Evolutionary conservation across 371 early-diverging fungal species (phyloP).

Genomic region (Lichtheimia corymbifera): DNA sequence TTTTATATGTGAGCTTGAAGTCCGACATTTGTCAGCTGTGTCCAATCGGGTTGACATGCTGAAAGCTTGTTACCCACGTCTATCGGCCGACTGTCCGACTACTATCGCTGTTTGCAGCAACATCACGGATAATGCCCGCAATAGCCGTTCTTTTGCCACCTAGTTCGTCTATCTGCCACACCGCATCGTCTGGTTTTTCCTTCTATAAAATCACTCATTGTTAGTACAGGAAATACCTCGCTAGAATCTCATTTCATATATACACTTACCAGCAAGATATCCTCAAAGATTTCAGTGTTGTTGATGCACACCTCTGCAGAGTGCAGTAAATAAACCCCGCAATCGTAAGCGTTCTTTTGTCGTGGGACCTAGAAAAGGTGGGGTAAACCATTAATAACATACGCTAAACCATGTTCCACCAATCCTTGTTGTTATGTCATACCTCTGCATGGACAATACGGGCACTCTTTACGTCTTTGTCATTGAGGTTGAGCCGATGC

Average conservation of each 20-base stretch:
- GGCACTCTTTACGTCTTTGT: constrained; percentile 3
- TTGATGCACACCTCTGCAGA: constrained; percentile 50
- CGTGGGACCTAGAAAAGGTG: constrained; percentile 40
- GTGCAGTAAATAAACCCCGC: constrained; percentile 64
- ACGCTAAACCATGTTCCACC: not conserved
- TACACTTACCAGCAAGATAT: constrained; percentile 6
- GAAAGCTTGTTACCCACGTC: constrained; percentile 4
- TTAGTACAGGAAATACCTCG: too few relatives aligned
- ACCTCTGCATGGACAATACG: constrained; percentile 13
- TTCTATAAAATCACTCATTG: too few relatives aligned
- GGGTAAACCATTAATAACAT: too few relatives aligned
- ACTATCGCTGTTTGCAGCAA: too few relatives aligned
- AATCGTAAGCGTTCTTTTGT: constrained; percentile 66
- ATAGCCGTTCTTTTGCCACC: too few relatives aligned
- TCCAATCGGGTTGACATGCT: constrained; percentile 10
- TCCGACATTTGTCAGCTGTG: constrained; percentile 11
- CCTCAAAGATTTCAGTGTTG: constrained; percentile 2
- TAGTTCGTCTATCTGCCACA: too few relatives aligned
- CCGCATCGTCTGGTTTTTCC: too few relatives aligned
- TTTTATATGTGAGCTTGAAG: constrained; percentile 5
- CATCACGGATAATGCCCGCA: too few relatives aligned
- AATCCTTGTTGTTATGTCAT: constrained; percentile 8
- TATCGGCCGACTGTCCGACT: too few relatives aligned
- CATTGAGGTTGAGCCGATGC: constrained; percentile 17
- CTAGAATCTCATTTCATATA: too few relatives aligned